phyloP scores from a whole-genome alignment of 2,329 filamentous ascomycete species.

The Penicillium corylophilum region DNA sequence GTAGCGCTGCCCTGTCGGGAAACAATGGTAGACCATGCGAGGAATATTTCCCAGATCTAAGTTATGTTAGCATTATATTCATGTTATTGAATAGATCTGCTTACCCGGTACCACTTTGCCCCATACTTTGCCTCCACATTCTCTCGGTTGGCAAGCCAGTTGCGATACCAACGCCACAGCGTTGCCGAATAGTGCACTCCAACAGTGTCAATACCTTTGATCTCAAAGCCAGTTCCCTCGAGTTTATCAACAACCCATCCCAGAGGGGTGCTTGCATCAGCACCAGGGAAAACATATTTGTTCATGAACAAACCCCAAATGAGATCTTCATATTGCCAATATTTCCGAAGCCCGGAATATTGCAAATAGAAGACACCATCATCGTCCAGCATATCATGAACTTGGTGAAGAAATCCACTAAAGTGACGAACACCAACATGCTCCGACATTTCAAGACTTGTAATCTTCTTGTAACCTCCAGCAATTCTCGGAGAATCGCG shows the following conservation, averaged over 20 bases:
- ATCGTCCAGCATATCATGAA: slow-evolving; percentile 85
- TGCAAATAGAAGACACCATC: slow-evolving; percentile 88
- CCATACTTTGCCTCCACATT: slow-evolving; percentile 88
- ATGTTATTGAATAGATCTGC: slow-evolving; percentile 34
- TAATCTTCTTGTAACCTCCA: slow-evolving; percentile 75
- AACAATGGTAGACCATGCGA: slow-evolving; percentile 72
- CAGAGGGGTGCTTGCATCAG: slow-evolving; percentile 82
- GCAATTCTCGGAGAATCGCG: slow-evolving; percentile 76
- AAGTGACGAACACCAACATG: slow-evolving; percentile 87
- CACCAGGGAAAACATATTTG: slow-evolving; percentile 92
- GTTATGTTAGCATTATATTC: slow-evolving; percentile 2
- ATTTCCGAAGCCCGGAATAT: slow-evolving; percentile 79
- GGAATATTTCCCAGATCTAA: slow-evolving; percentile 79
- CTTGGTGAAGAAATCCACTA: slow-evolving; percentile 70
- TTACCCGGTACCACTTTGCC: slow-evolving; percentile 80
- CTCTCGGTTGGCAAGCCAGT: slow-evolving; percentile 67
- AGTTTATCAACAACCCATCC: slow-evolving; percentile 74
- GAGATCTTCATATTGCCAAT: slow-evolving; percentile 90
- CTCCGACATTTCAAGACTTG: slow-evolving; percentile 90
- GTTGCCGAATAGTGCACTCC: slow-evolving; percentile 90
- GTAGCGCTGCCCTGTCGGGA: slow-evolving; percentile 73
- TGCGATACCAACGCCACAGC: slow-evolving; percentile 89
- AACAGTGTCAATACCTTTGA: slow-evolving; percentile 81
- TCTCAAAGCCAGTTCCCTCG: slow-evolving; percentile 75
- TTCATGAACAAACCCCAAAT: slow-evolving; percentile 95